Evolutionary conservation across 108 stramenopile species (phyloP).

Genomic region (Nitzschia sp.): DNA sequence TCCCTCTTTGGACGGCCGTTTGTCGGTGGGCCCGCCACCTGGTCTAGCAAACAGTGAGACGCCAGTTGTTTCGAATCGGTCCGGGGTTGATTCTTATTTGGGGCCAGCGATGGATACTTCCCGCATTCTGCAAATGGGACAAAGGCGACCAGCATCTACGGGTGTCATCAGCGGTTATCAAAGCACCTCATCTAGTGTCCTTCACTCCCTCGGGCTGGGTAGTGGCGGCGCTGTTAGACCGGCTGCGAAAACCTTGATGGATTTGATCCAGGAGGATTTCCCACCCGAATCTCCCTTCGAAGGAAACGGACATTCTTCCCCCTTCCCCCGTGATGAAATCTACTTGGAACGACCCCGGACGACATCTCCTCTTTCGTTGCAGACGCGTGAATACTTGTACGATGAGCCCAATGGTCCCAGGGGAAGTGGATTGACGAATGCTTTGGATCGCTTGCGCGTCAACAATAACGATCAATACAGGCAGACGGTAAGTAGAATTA

Average conservation of each 20-base stretch:
- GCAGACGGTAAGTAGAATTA: neutral
- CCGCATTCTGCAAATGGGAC: constrained; percentile 34
- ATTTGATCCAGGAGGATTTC: constrained; percentile 54
- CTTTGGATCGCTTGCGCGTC: constrained; percentile 12
- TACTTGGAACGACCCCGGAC: constrained; percentile 28
- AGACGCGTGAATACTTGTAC: constrained; percentile 8
- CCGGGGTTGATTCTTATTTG: constrained; percentile 26
- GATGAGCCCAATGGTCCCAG: neutral
- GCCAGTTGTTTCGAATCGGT: constrained; percentile 16
- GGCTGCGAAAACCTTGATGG: constrained; percentile 57
- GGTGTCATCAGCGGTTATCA: constrained; percentile 51
- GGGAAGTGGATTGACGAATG: constrained; percentile 1
- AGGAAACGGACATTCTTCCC: neutral
- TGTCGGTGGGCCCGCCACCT: constrained; percentile 38
- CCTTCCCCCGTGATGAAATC: neutral
- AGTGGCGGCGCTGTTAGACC: constrained; percentile 29
- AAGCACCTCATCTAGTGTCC: constrained; percentile 13
- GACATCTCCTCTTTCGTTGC: constrained; percentile 27
- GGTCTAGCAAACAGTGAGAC: constrained; percentile 34
- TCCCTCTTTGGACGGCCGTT: constrained; percentile 40
- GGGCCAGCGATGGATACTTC: constrained; percentile 32
- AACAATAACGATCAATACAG: constrained; percentile 1
- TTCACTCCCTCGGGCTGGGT: constrained; percentile 23
- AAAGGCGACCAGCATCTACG: constrained; percentile 63
- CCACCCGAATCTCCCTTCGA: constrained; percentile 10